These are phyloP conservation scores for Calocybe indica DNA, from an alignment of 768 basidiomycete genomes.

Conservation along the genomic window DNA sequence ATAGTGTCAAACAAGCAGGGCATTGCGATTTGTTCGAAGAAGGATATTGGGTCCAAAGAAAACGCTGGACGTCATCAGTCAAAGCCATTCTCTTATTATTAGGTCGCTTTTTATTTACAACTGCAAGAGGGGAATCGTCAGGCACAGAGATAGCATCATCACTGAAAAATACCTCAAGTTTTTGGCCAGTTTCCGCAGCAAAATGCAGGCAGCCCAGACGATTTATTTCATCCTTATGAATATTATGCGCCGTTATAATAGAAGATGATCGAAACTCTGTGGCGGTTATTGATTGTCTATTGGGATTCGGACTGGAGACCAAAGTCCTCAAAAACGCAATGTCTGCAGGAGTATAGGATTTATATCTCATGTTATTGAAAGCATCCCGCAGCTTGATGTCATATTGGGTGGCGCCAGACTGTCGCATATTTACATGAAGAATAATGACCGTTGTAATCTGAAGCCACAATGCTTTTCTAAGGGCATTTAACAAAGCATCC, in stretches of 20 bases:
- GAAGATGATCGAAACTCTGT: constrained; percentile 21
- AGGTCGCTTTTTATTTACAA: too few relatives aligned
- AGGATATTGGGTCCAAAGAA: too few relatives aligned
- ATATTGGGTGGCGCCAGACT: constrained; percentile 12
- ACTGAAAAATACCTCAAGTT: constrained; percentile 21
- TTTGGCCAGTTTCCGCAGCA: constrained; percentile 18
- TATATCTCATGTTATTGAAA: constrained; percentile 24
- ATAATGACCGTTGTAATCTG: constrained; percentile 27
- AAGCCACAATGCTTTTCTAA: constrained; percentile 25
- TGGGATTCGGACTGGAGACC: background rate
- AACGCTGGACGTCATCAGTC: too few relatives aligned
- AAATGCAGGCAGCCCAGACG: constrained; percentile 17
- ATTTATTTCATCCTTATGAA: constrained; percentile 27
- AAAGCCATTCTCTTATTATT: too few relatives aligned
- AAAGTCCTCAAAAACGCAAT: constrained; percentile 19
- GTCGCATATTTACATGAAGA: constrained; percentile 29
- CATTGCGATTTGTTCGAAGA: too few relatives aligned
- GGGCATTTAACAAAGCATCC: constrained; percentile 7
- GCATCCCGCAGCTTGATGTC: constrained; percentile 21
- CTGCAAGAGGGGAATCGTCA: too few relatives aligned
- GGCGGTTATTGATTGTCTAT: constrained; percentile 6
- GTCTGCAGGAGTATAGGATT: constrained; percentile 24
- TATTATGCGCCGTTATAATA: constrained; percentile 26
- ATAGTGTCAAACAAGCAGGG: constrained; percentile 21
- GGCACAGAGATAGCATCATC: constrained; percentile 11